Conservation (phyloP, 1,284 basidiomycete species). For the Ganoderma lingzhi region DNA sequence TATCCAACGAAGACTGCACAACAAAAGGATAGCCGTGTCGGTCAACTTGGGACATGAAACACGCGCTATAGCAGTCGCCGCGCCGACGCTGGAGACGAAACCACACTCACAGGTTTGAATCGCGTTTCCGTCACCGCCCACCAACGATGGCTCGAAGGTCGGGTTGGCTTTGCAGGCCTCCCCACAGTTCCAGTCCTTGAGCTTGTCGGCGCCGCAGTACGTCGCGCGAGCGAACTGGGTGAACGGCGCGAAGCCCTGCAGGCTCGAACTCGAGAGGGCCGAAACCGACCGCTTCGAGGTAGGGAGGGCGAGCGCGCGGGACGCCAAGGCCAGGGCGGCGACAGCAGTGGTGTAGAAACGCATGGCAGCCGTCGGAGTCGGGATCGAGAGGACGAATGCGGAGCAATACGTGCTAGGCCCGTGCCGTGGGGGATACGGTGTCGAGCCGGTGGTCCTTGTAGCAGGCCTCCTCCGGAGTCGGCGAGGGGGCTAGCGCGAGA, state of each 20-base stretch:
- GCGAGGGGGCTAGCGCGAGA: background rate
- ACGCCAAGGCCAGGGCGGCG: constrained; percentile 13
- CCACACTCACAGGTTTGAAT: constrained; percentile 52
- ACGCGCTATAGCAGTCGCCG: background rate
- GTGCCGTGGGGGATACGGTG: no score
- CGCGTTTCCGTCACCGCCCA: constrained; percentile 55
- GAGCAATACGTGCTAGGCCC: background rate
- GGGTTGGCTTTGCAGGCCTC: constrained; percentile 51
- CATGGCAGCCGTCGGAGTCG: constrained; percentile 17
- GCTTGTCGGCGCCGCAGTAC: constrained; percentile 52
- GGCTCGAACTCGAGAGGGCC: constrained; percentile 44
- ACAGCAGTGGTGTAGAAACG: constrained; percentile 20
- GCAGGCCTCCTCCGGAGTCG: constrained; percentile 1
- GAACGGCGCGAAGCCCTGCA: constrained; percentile 51
- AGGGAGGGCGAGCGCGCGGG: constrained; percentile 25
- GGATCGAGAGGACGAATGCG: background rate
- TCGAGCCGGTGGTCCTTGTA: background rate
- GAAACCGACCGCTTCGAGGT: constrained; percentile 36
- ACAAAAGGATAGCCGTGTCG: background rate
- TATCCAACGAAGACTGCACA: constrained; percentile 54
- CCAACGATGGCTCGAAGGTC: constrained; percentile 52
- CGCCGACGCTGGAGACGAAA: background rate
- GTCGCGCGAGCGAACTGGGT: constrained; percentile 60
- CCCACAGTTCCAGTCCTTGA: constrained; percentile 56
- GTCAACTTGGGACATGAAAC: background rate